Conservation (phyloP, 139 green algal species). For the Desmodesmus armatus region DNA sequence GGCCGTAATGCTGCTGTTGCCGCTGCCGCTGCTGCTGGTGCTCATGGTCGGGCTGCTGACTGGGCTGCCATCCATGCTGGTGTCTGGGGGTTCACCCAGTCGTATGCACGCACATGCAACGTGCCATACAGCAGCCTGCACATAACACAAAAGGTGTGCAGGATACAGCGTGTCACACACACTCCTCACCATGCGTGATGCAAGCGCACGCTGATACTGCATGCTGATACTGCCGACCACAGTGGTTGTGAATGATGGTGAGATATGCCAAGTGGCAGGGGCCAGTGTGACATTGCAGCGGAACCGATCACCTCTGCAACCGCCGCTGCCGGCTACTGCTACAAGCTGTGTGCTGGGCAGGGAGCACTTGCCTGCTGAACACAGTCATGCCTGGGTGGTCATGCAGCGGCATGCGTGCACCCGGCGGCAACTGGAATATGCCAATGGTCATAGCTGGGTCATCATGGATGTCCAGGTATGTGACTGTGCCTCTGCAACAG, state of each 20-base stretch:
- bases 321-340: too few species aligned
- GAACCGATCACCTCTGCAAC: too few species aligned
- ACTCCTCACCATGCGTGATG: too few species aligned
- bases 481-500: conserved; percentile 62
- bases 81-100: conserved; percentile 64
- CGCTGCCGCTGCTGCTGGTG: conserved; percentile 11
- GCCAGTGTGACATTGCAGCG: too few species aligned
- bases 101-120: conserved; percentile 82
- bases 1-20: background rate
- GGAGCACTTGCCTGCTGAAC: conserved; percentile 38
- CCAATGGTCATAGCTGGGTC: conserved; percentile 80
- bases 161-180: too few species aligned
- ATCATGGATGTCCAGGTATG: conserved; percentile 91
- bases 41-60: background rate
- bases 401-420: conserved; percentile 87
- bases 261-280: too few species aligned
- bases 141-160: background rate
- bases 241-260: too few species aligned
- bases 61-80: background rate
- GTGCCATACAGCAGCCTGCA: conserved; percentile 87
- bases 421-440: conserved; percentile 86
- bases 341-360: too few species aligned
- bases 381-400: conserved; percentile 86
- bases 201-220: too few species aligned
- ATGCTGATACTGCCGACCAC: too few species aligned